These are phyloP conservation scores for Cucumis hystrix DNA, from an alignment of 306 rosid genomes.

Conservation along the genomic window DNA sequence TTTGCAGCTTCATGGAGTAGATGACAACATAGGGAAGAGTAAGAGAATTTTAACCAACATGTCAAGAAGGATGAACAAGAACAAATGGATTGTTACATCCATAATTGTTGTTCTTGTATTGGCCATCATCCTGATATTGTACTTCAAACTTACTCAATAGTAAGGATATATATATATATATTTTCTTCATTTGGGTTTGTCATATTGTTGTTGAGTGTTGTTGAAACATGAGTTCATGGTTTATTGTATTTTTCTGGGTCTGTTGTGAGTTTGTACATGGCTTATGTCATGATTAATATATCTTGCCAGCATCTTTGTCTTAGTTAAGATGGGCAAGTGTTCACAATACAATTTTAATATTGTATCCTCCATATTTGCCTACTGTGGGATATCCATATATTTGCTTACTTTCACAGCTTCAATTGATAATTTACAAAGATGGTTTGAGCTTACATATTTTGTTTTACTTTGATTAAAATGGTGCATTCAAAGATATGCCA, in stretches of 20 bases:
- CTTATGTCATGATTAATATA: not conserved
- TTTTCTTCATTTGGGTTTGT: constrained; percentile 16
- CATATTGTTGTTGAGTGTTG: not conserved
- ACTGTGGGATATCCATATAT: not conserved
- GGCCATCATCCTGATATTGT: constrained; percentile 52
- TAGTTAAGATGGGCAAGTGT: not conserved
- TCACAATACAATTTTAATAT: not conserved
- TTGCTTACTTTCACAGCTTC: not conserved
- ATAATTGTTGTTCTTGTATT: constrained; percentile 50
- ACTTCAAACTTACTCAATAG: constrained; percentile 66
- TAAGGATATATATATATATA: not conserved
- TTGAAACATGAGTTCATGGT: not conserved
- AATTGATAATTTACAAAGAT: not conserved
- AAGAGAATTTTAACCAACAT: constrained; percentile 66
- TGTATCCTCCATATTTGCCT: not conserved
- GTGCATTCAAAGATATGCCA: too few species aligned
- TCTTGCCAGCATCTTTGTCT: not conserved
- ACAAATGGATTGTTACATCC: constrained; percentile 71
- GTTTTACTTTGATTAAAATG: not conserved
- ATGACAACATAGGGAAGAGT: constrained; percentile 84
- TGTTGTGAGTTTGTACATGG: not conserved
- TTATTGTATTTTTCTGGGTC: not conserved
- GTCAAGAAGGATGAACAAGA: constrained; percentile 69
- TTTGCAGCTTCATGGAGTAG: constrained; percentile 82
- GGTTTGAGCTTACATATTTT: not conserved